A percentile compares a stretch with the other conserved stretches of the same genome.
Conservation (phyloP, 345 rosid species). For the Syzygium aromaticum region DNA sequence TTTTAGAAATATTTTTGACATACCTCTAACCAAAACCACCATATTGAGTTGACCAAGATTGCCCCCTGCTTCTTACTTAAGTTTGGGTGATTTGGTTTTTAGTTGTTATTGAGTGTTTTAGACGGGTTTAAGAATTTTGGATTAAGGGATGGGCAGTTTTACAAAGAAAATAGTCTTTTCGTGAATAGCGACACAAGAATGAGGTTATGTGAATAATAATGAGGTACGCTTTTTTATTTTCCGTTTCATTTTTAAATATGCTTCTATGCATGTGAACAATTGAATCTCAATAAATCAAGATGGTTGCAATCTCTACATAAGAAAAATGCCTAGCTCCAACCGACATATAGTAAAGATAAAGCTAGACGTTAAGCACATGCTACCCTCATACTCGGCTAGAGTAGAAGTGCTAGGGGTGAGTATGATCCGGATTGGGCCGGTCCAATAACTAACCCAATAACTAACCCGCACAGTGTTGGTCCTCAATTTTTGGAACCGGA, state of each 20-base stretch:
- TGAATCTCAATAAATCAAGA: not conserved
- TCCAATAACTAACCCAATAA: no score
- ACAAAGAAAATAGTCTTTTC: not conserved
- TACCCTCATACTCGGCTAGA: not conserved
- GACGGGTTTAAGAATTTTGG: no score
- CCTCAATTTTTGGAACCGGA: no score
- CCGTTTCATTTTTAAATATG: not conserved
- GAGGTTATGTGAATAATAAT: not conserved
- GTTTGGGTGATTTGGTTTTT: no score
- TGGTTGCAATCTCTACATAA: not conserved
- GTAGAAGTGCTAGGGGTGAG: not conserved
- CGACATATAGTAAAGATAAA: not conserved
- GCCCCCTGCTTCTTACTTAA: no score
- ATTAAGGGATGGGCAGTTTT: no score
- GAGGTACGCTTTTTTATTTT: not conserved
- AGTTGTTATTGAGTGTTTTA: no score
- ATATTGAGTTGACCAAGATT: not conserved
- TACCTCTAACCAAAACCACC: not conserved
- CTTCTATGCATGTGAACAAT: not conserved
- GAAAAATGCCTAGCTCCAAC: not conserved
- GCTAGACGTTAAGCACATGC: not conserved
- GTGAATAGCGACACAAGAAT: not conserved
- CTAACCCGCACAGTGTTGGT: no score
- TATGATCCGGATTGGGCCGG: no score
- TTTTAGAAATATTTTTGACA: not conserved